phyloP scores from a whole-genome alignment of 305 asterid species.

The Solanum hybrid region DNA sequence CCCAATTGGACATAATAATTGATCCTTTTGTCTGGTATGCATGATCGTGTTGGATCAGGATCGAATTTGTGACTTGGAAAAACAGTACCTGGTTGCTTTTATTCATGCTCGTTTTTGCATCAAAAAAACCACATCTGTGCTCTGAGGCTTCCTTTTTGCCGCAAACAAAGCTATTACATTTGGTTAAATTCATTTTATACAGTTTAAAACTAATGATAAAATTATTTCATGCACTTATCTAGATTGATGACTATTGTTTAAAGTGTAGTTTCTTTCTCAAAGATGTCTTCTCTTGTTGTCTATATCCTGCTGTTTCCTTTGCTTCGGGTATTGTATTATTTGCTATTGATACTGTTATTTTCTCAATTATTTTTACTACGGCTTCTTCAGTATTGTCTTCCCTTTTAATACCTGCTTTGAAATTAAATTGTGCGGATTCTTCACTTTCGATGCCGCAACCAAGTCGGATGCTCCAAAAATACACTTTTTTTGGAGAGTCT shows the following conservation, averaged over 20 bases:
- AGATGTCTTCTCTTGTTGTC: not conserved
- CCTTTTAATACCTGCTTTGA: not conserved
- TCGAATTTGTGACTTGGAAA: not conserved
- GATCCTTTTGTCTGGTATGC: not conserved
- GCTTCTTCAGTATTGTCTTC: not conserved
- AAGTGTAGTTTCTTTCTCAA: not conserved
- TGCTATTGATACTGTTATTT: not conserved
- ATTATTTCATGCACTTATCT: not conserved
- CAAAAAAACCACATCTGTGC: not conserved
- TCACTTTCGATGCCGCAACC: not conserved
- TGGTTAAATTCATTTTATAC: not conserved
- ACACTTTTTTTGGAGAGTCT: not conserved
- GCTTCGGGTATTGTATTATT: not conserved
- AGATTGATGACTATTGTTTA: not conserved
- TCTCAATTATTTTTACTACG: not conserved
- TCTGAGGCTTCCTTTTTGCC: not conserved
- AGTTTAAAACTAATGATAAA: not conserved
- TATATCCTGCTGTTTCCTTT: not conserved
- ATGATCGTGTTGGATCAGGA: not conserved
- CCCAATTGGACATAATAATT: not conserved
- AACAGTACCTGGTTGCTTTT: not conserved
- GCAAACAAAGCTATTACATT: not conserved
- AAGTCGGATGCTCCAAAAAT: not conserved
- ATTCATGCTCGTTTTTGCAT: not conserved
- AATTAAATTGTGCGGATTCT: not conserved